Evolutionary conservation across 2,329 filamentous ascomycete species (phyloP), one percentile per base, ranked within the genome.

Genomic region (Trichoderma citrinoviride): DNA sequence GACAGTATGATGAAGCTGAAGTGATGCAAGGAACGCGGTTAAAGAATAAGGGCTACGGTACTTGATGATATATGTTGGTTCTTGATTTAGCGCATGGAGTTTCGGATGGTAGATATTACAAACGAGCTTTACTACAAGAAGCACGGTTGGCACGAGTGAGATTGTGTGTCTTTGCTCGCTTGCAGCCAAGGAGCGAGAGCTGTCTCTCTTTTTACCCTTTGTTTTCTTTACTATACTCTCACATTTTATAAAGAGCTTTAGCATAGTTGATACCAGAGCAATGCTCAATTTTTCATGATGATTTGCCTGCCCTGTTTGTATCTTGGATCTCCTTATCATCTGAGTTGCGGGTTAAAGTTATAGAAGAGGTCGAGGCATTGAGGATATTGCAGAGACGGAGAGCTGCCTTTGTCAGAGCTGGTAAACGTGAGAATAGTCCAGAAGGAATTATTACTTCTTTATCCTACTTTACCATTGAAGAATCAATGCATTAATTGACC

Each of bases 231-330:
- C 23, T 27, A 53, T 46, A 37, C 15, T 17, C 6, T 17, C 21
- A 12, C 15, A 27, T 6, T 5, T 46, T 15, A 54, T 41, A 33
- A 21, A 56, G 61, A 21, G 8, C 19, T 5, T 14, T 56, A 56
- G 61, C 29, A 43, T 49, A 64, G 61, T 29, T 21, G 52, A 64
- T 64, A 64, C 61, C 61, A 64, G 52, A 64, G 61, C 43, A 50
- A 55, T 21, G n/a, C 41, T 50, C 61, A 64, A 49, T n/a, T 40
- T 21, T 10, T 50, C 29, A 43, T 27, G 37, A 53, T 17, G 7
- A 44, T 33, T n/a, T 12, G 15, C 21, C 12, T 12, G 33, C 7
- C 8, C 7, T 41, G 5, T n/a, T 29, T 19, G 4, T 21, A 6
- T n/a, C n/a, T 17, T 3, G 7, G 12, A 3, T 41, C 14, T 25